Base-by-base conservation (phyloP, 2,329 filamentous ascomycete genomes). In the Aspergillus novofumigatus region DNA sequence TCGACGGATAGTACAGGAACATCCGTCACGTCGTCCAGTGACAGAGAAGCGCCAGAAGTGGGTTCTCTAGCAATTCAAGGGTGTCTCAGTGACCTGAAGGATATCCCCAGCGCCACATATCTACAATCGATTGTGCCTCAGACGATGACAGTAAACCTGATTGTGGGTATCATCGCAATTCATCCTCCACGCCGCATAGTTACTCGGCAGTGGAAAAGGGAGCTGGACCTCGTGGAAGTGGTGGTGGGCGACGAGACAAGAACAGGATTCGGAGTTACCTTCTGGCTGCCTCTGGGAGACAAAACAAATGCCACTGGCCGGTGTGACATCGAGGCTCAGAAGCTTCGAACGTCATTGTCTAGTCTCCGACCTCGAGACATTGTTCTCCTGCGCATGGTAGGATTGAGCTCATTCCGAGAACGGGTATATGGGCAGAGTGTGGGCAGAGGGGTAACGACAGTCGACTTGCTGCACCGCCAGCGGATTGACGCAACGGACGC, bases 341-440 rank as follows among this genome's bases (percentile, higher is more conserved):
- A 63, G 32, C 73, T 84, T 25, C 68, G 77, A 9, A 64, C 68
- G 62, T 77, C 65, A 44, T 71, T 77, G 58, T 70, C 76, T 1
- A 73, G 69, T 0, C 75, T 96, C 32, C 81, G 86, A 49, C 77
- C 85, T 0, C 87, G 88, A 65, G 91, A 97, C 68, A 83, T 96
- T 1, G 79, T 97, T 4, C 79, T 96, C 14, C 70, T 96, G 58
- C 86, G 87, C 56, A 92, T 93, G 65, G 86, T 96, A 6, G 91
- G 88, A 0, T 78, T 97, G 52, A 85, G 85, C 53, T 84, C 85
- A 3, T 97, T 93, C 70, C 82, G 83, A 52, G 84, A 85, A 49
- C 87, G 83, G 65, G 92, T 97, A 0, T 92, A 94, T 65, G 92
- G 93, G 0, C 89, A 95, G 71, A 94, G 88, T 67, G 75, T 97